Base-by-base conservation (phyloP, 495 filamentous ascomycete species). In the Zalerion maritima region DNA sequence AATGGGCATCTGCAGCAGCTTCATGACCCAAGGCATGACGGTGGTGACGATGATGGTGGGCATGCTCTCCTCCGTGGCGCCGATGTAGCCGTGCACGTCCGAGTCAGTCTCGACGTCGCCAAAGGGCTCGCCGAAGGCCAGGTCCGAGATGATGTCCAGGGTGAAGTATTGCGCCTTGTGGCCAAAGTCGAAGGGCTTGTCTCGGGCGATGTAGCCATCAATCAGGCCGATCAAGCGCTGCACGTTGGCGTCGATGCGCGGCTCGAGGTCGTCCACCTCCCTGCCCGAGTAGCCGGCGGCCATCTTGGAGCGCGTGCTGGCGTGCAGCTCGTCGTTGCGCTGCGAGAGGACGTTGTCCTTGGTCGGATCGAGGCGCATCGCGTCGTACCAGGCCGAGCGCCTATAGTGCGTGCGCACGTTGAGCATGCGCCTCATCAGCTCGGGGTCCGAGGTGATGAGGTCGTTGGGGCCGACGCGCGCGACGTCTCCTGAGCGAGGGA, bases 111-210 rank as follows among this genome's bases (percentile, higher is more conserved):
- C 38, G 7, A 67, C 34, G 45, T 62, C 59, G 26, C 62, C 52
- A 52, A 71, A 60, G 37, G 58, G 36, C 34, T 74, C 26, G 33
- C 77, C 44, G 29, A 60, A 65, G 40, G 74, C 55, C 5, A 65
- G 38, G 20, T 50, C 50, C 5, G 55, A 54, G 21, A 69, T 60
- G 2, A 60, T 37, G 32, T 73, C 69, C 4, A 70, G 37, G 0
- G 66, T 69, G 28, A 71, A 67, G 34, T 43, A 69, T 23, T 57
- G 45, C 1, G 53, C 43, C 12, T 60, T 45, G 2, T 22, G 43
- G 1, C 47, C 53, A n/a, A 69, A 47, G 34, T 71, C 63, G 9
- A 70, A 23, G 2, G 52, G 46, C 13, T 38, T 31, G 11, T 45
- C 35, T 1, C 45, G 41, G 3, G 40, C 47, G 24, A 46, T 30